Evolutionary conservation across 2,329 filamentous ascomycete genomes (phyloP), one percentile per base, ranked within the genome.

Genomic region (Alternaria conjuncta): DNA sequence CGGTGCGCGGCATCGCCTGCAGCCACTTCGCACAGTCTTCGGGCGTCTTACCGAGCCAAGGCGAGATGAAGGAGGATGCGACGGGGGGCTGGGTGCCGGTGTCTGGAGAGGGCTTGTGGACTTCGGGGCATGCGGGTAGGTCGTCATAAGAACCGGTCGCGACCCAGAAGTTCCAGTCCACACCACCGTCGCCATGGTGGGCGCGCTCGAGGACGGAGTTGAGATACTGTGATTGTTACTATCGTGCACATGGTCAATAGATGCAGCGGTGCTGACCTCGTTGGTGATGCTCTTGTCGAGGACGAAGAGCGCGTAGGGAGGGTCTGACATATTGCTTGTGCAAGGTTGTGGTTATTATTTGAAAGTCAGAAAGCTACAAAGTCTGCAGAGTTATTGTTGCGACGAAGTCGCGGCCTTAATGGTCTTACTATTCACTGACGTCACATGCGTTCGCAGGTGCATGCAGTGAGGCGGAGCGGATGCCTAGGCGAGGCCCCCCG

Each of bases 271-370:
- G 32, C 32, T 30, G 20, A 63, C 65, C 32, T 60, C 53, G 28
- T 50, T 60, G 26, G 57, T 49, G 43, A 67, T 65, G 50, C 45
- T 21, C 15, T 60, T 55, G 32, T 57, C 55, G 36, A 59, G 49
- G 13, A 67, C 56, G 23, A 67, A 67, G 21, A 67, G 56, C 25
- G 62, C 55, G 21, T 60, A 67, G 32, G 59, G 65, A 46, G 65
- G 15, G 32, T 36, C 7, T 9, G 32, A 36, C 32, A 36, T 36
- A 5, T 4, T 36, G 2, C 32, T 36, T 36, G 32, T 36, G 32
- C 32, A 36, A 36, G 32, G 32, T n/a, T 36, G 32, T 36, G 13
- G 32, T 5, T 36, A 36, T 4, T 4, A 5, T 36, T n/a, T 36
- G 13, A 36, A 5, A 36, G 32, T 9, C 2, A 36, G 32, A n/a